Evolutionary conservation across 1,139 yeast species (phyloP), one percentile per base, ranked within the genome.

Genomic region (Debaryomyces sp.): DNA sequence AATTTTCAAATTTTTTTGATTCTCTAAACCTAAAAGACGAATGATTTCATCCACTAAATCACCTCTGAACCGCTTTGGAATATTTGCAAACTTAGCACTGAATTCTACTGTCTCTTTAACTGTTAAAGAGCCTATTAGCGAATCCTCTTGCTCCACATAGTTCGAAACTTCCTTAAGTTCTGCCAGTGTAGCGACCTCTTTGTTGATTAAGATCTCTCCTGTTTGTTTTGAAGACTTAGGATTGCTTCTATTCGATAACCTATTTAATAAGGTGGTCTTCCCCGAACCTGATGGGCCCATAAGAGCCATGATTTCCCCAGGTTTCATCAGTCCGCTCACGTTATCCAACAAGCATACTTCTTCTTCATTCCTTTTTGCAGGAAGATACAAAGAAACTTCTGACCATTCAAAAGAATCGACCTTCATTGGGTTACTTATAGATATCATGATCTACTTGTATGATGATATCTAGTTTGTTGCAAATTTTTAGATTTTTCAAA

Each of bases 281-380:
- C 67, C 67, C 17, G 60, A 56, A 21, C 67, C 67, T 7, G 65
- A 60, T 8, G 64, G 63, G 8, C 67, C 67, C 67, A 62, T 63
- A 27, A 63, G 49, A 1, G 63, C 64, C 46, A 66, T 60, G 35
- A 66, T 53, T 44, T 62, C 64, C 4, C 70, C 70, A 2, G 63
- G 58, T 35, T 50, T 50, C 23, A 65, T 63, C 45, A 56, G 48
- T 6, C 69, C 69, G 13, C 59, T 60, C 24, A 63, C 57, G 33
- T 57, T 45, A 41, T 64, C 60, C 23, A 59, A 41, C 21, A 45
- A 34, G 29, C 38, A 41, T 32, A 22, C 22, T 12, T 32, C 44
- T 15, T 21, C 32, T 22, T 32, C 23, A 9, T 32, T 33, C 9
- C 18, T 22, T 12, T 30, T 32, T 22, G 18, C 23, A n/a, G 44